phyloP scores from a whole-genome alignment of 2,329 filamentous ascomycete genomes.

The Gnomoniopsis sp. region DNA sequence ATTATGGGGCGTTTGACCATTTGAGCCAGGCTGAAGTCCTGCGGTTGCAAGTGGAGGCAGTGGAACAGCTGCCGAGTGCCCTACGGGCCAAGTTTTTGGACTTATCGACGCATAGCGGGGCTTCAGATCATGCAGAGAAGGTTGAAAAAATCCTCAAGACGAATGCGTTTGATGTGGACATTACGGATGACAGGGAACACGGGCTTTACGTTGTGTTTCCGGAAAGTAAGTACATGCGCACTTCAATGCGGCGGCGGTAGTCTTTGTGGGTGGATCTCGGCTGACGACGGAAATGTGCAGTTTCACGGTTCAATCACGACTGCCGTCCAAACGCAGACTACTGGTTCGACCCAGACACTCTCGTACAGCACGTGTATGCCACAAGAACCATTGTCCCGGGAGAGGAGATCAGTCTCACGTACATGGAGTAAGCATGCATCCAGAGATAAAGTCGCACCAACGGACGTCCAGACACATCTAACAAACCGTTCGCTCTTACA shows the following conservation, averaged over 20 bases:
- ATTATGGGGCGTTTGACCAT: slow-evolving; percentile 34
- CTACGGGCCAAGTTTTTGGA: slow-evolving; percentile 32
- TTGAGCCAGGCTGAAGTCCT: slow-evolving; percentile 25
- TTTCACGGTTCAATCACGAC: slow-evolving; percentile 43
- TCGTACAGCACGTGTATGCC: slow-evolving; percentile 37
- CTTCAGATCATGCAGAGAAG: slow-evolving; percentile 23
- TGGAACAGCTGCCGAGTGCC: slow-evolving; percentile 27
- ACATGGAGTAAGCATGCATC: slow-evolving; percentile 32
- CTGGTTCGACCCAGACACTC: slow-evolving; percentile 34
- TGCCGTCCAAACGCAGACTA: slow-evolving; percentile 43
- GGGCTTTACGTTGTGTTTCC: slow-evolving; percentile 37
- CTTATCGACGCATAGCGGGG: slow-evolving; percentile 33
- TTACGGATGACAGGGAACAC: slow-evolving; percentile 26
- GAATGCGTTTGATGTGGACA: slow-evolving; percentile 37
- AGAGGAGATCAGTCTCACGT: slow-evolving; percentile 41
- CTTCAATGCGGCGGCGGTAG: background rate
- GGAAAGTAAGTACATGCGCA: slow-evolving; percentile 25
- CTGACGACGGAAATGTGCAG: slow-evolving; percentile 17
- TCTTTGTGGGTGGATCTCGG: background rate
- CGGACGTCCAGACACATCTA: background rate
- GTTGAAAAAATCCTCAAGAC: slow-evolving; percentile 35
- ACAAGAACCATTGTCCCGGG: slow-evolving; percentile 36
- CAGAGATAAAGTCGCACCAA: background rate
- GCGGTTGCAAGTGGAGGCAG: slow-evolving; percentile 29
- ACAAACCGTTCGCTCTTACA: slow-evolving; percentile 13